Base-by-base conservation (phyloP, 345 rosid genomes). In the Adansonia digitata region DNA sequence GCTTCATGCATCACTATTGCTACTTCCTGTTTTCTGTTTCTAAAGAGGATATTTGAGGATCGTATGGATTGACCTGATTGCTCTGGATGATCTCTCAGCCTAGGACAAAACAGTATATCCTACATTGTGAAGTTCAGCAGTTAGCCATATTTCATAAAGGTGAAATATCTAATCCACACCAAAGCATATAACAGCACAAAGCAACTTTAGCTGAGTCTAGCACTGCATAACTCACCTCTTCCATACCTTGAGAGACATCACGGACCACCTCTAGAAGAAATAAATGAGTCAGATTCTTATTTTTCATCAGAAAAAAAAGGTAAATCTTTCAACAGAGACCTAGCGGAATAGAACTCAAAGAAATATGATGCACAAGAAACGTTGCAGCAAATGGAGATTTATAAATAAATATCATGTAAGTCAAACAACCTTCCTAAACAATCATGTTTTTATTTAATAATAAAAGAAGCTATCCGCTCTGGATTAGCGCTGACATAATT, bases 61-160 rank as follows among this genome's bases (percentile, higher is more conserved):
- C 56, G 24, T n/a, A 70, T 61, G 15, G 27, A n/a, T n/a, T n/a
- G n/a, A 90, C 97, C 97, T 86, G 97, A 88, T 74, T 83, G 90
- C 68, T 89, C 93, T 22, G 79, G 83, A 26, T 82, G 85, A 63
- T 85, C 85, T 31, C 81, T 81, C 69, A 83, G 85, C 77, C 86
- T 83, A 8, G 97, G 84, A 84, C 90, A 88, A 78, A 92, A 88
- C 78, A 92, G 80, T 74, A 87, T 70, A 77, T 88, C 88, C 98
- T 92, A 90, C 85, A 81, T 64, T 26, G 60, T n/a, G 45, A 61
- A 79, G 39, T 69, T 68, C 29, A 37, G 48, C 2, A 80, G 55
- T 72, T 74, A 26, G 69, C 27, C 52, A 20, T 53, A 35, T 67
- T 67, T 84, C 69, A 51, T 13, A 40, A 60, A 12, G 26, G 4